A percentile compares a stretch with the other conserved stretches of the same genome.
These are phyloP conservation scores for Lachancea dasiensis DNA, from an alignment of 805 yeast genomes.

Conservation along the genomic window DNA sequence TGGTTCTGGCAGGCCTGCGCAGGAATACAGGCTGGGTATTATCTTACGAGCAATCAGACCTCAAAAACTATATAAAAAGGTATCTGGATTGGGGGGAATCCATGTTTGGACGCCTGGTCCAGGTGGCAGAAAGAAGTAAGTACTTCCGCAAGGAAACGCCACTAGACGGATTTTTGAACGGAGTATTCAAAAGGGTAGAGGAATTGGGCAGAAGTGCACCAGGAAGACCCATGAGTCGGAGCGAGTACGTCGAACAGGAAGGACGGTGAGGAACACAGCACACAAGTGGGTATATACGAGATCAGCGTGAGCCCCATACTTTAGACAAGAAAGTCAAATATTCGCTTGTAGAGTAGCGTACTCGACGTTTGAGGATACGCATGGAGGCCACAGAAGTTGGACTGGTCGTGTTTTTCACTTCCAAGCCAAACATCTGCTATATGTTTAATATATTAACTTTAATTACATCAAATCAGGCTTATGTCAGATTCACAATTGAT, in stretches of 20 bases:
- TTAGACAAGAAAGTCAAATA: no score
- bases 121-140: conserved; percentile 41
- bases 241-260: not conserved
- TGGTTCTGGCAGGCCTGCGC: conserved; percentile 80
- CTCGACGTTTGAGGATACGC: no score
- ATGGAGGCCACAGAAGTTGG: no score
- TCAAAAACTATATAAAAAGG: conserved; percentile 44
- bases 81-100: conserved; percentile 57
- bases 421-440: no score
- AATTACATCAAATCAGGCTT: no score
- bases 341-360: no score
- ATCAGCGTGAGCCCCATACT: no score
- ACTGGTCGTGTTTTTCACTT: no score
- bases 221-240: not conserved
- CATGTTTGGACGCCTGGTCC: conserved; percentile 45
- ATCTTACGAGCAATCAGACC: conserved; percentile 31
- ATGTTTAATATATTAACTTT: no score
- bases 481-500: no score
- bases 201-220: conserved; percentile 22
- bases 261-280: not conserved
- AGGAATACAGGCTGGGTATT: conserved; percentile 69
- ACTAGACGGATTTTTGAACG: conserved; percentile 18
- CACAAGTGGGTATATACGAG: no score
- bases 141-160: conserved; percentile 37
- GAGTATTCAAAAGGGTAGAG: conserved; percentile 20